These are phyloP conservation scores for Lachancea cidri DNA, from an alignment of 805 yeast genomes.

Conservation along the genomic window DNA sequence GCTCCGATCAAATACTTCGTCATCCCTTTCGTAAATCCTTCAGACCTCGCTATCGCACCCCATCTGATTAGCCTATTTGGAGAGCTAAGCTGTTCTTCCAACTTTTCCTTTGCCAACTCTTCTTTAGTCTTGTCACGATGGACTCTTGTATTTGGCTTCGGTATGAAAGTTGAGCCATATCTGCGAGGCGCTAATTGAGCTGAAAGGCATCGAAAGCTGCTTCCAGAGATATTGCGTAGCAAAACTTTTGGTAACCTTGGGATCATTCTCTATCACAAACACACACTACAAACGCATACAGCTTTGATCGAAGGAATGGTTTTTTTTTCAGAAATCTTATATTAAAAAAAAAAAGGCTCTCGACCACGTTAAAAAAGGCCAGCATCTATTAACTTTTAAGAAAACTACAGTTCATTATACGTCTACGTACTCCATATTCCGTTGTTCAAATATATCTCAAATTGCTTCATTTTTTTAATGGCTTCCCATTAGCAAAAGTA, in stretches of 20 bases:
- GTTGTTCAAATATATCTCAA: neutral
- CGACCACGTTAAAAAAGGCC: too few relatives aligned
- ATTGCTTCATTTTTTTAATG: neutral
- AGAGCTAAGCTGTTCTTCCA: conserved; percentile 34
- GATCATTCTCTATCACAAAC: too few relatives aligned
- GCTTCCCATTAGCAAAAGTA: conserved; percentile 69
- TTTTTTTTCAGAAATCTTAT: too few relatives aligned
- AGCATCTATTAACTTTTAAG: neutral
- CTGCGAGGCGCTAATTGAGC: too few relatives aligned
- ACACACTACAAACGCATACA: too few relatives aligned
- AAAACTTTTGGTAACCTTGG: too few relatives aligned
- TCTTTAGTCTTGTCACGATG: conserved; percentile 29
- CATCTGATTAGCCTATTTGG: conserved; percentile 39
- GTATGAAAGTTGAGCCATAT: conserved; percentile 13
- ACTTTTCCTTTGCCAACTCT: conserved; percentile 29
- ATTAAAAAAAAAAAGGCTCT: too few relatives aligned
- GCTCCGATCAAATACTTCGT: conserved; percentile 60
- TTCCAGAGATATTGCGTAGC: too few relatives aligned
- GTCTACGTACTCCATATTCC: neutral
- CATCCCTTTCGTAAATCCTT: conserved; percentile 55
- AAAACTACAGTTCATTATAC: neutral
- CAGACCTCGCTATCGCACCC: conserved; percentile 51
- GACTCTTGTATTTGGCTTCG: conserved; percentile 16
- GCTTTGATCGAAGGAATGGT: too few relatives aligned
- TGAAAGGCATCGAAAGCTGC: too few relatives aligned